phyloP scores from a whole-genome alignment of 2,329 filamentous ascomycete genomes.

The Cladosporium velox region DNA sequence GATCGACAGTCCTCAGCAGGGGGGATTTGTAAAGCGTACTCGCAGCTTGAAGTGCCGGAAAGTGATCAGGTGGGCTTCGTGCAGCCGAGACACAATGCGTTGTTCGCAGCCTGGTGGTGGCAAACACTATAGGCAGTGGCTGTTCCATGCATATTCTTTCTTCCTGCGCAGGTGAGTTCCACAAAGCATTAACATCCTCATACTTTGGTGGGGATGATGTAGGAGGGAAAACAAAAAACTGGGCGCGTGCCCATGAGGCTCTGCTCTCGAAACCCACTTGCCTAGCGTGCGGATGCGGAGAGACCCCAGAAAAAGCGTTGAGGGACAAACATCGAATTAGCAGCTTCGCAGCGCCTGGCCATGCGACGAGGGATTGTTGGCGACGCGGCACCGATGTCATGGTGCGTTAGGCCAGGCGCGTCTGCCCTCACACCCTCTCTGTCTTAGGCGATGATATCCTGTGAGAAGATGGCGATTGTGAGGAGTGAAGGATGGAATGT shows the following conservation, averaged over 20 bases:
- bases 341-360: background rate
- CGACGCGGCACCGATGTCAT: conserved; percentile 13
- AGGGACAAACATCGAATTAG: conserved; percentile 6
- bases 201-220: background rate
- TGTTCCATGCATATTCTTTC: background rate
- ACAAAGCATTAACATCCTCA: background rate
- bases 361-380: conserved; percentile 10
- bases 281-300: conserved; percentile 11
- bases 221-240: background rate
- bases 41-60: background rate
- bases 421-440: conserved; percentile 5
- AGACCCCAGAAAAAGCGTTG: conserved; percentile 18
- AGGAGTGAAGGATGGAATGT: background rate
- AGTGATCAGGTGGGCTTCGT: conserved; percentile 3
- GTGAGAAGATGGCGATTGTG: background rate
- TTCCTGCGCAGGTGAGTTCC: background rate
- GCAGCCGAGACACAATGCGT: conserved; percentile 4
- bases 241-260: conserved; percentile 16
- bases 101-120: background rate
- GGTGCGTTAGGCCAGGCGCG: conserved; percentile 3
- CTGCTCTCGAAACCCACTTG: conserved; percentile 1
- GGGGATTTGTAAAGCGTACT: background rate
- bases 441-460: background rate
- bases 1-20: conserved; percentile 11
- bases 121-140: background rate